phyloP scores from a whole-genome alignment of 2,329 filamentous ascomycete species.

The Beauveria caledonica region DNA sequence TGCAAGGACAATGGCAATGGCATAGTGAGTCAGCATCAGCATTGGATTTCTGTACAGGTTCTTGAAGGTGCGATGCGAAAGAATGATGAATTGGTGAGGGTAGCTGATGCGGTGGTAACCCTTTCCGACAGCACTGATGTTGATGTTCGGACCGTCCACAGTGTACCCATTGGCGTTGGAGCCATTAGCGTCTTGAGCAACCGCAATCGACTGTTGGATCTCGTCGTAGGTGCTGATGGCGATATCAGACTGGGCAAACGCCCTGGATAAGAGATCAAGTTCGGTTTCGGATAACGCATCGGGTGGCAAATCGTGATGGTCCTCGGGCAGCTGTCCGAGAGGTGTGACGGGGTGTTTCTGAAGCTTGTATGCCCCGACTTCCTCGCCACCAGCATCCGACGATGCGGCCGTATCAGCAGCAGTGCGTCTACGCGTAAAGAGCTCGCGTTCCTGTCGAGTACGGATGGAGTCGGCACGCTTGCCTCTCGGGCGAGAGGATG shows the following conservation, averaged over 20 bases:
- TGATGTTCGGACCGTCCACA: constrained; percentile 38
- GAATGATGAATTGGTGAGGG: constrained; percentile 73
- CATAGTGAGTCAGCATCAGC: constrained; percentile 97
- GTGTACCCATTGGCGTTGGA: constrained; percentile 45
- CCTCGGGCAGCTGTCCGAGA: constrained; percentile 56
- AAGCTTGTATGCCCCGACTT: constrained; percentile 42
- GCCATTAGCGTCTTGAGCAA: constrained; percentile 60
- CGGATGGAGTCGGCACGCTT: constrained; percentile 75
- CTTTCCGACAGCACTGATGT: constrained; percentile 56
- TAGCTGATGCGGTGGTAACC: constrained; percentile 79
- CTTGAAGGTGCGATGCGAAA: constrained; percentile 88
- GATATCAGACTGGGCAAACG: constrained; percentile 72
- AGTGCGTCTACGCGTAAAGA: constrained; percentile 74
- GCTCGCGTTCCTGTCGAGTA: constrained; percentile 77
- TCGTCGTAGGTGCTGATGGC: constrained; percentile 67
- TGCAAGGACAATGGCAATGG: constrained; percentile 88
- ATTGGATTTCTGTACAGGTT: constrained; percentile 97
- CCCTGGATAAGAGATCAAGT: constrained; percentile 70
- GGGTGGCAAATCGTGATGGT: constrained; percentile 55
- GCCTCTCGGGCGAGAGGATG: constrained; percentile 55
- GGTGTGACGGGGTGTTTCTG: constrained; percentile 34
- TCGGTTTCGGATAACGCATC: constrained; percentile 60
- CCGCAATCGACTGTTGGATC: constrained; percentile 60
- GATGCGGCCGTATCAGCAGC: constrained; percentile 54
- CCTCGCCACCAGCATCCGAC: constrained; percentile 46